Conservation (phyloP, 2,329 filamentous ascomycete genomes). For the Dactylonectria estremocensis region DNA sequence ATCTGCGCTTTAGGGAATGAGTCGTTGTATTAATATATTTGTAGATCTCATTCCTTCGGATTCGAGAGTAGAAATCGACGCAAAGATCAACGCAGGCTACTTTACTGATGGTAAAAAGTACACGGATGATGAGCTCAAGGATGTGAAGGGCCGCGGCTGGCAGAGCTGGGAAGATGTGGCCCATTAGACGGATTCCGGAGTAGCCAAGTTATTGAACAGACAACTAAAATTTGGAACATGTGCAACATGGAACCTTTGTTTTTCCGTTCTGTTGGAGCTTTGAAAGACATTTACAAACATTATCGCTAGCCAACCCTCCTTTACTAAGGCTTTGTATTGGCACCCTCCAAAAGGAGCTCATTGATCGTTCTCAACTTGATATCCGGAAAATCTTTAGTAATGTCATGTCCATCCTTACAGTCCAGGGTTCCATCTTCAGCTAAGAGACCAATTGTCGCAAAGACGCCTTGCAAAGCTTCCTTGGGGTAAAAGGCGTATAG, state of each 20-base stretch:
- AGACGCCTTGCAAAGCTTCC: not conserved
- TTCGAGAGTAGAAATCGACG: conserved; percentile 98
- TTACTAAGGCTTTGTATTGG: no score
- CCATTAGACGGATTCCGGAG: conserved; percentile 45
- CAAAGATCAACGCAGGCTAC: conserved; percentile 95
- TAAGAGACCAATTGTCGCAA: not conserved
- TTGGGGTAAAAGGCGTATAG: not conserved
- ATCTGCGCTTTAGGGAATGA: not conserved
- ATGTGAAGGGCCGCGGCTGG: conserved; percentile 89
- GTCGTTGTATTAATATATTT: not conserved
- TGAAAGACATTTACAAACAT: no score
- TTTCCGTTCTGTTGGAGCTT: no score
- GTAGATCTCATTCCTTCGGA: conserved; percentile 90
- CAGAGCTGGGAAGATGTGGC: conserved; percentile 59
- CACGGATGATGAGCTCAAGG: conserved; percentile 85
- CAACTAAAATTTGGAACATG: not conserved
- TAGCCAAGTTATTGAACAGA: not conserved
- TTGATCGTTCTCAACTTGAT: not conserved
- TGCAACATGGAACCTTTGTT: no score
- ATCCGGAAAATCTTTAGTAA: not conserved
- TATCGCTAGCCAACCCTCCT: no score
- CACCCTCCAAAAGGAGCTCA: not conserved
- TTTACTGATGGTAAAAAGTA: conserved; percentile 35
- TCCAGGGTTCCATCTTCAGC: not conserved
- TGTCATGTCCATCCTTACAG: not conserved